Conservation (phyloP, 2,329 filamentous ascomycete species). For the Alternaria triticimaculans region DNA sequence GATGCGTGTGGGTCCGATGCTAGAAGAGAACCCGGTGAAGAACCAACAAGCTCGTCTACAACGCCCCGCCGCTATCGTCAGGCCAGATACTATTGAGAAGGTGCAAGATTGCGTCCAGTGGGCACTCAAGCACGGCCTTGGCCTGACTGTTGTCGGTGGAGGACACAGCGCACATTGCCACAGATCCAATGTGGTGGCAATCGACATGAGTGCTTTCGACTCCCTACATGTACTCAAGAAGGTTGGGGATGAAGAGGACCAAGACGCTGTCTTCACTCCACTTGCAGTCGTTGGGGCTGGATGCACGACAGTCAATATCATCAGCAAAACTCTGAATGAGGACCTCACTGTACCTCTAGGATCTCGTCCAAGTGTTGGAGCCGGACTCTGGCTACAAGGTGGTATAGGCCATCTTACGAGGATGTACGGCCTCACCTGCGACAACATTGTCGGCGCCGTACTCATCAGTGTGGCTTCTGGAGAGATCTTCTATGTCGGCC, state of each 20-base stretch:
- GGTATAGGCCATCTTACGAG: slow-evolving; percentile 68
- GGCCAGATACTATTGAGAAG: slow-evolving; percentile 56
- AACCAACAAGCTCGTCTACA: slow-evolving; percentile 59
- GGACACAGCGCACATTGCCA: slow-evolving; percentile 68
- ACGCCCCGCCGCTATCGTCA: slow-evolving; percentile 54
- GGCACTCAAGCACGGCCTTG: slow-evolving; percentile 57
- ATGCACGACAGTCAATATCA: slow-evolving; percentile 63
- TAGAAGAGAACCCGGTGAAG: slow-evolving; percentile 52
- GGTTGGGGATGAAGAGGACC: slow-evolving; percentile 23
- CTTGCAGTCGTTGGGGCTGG: slow-evolving; percentile 63
- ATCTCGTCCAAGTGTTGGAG: slow-evolving; percentile 67
- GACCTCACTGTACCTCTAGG: slow-evolving; percentile 66
- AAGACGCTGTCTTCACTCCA: slow-evolving; percentile 12
- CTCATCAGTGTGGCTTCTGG: slow-evolving; percentile 60
- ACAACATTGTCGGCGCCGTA: slow-evolving; percentile 66
- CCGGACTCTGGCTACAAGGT: slow-evolving; percentile 69
- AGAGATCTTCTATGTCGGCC: slow-evolving; percentile 59
- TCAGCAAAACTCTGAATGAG: slow-evolving; percentile 54
- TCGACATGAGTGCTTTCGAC: slow-evolving; percentile 67
- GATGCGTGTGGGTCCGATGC: slow-evolving; percentile 49
- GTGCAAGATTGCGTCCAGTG: slow-evolving; percentile 64
- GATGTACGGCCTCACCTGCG: slow-evolving; percentile 64
- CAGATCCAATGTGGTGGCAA: slow-evolving; percentile 58
- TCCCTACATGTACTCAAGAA: slow-evolving; percentile 54
- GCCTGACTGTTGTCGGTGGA: slow-evolving; percentile 63